Evolutionary conservation across 768 basidiomycete species (phyloP), one percentile per base, ranked within the genome.

Genomic region (Tephrocybe sp.): DNA sequence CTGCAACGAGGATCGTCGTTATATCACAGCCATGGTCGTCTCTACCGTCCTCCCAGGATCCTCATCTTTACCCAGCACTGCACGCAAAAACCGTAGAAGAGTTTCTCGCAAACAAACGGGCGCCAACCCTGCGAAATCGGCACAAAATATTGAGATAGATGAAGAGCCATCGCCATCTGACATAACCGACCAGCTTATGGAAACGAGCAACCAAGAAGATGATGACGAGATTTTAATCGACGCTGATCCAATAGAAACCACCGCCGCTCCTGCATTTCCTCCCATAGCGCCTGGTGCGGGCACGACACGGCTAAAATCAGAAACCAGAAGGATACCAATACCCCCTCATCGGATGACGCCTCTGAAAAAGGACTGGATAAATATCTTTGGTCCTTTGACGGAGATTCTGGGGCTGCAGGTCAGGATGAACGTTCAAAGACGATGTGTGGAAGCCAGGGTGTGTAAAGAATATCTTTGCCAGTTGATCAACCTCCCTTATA

Each of bases 281-380:
- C 81, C 89, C 7, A 75, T 92, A 16, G 74, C 83, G 7, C 77
- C 84, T 8, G 72, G 79, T 40, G 82, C 79, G 7, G 74, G 76
- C 22, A 75, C 76, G 51, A 70, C 79, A 0, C 67, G 76, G 9
- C 73, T 86, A 51, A 92, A 87, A 66, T 85, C 89, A 4, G 96
- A 98, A 69, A 84, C 79, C n/a, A 76, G 96, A 64, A 80, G 92
- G 47, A 83, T 99, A 62, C 76, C 91, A 10, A 89, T 99, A 66
- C 97, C 97, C 11, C 93, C 93, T 8, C 97, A 99, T 67, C 84
- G 97, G 45, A 95, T 98, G 92, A 93, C 94, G 9, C 97, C 97
- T 2, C 69, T 98, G 48, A 96, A 97, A 72, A 92, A 59, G 39
- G 62, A 63, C 36, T 61, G 62, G 60, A 55, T 61, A 33, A 61